These are phyloP conservation scores for Papiliotrema nemorosa DNA, from an alignment of 1,284 basidiomycete genomes.

Conservation along the genomic window DNA sequence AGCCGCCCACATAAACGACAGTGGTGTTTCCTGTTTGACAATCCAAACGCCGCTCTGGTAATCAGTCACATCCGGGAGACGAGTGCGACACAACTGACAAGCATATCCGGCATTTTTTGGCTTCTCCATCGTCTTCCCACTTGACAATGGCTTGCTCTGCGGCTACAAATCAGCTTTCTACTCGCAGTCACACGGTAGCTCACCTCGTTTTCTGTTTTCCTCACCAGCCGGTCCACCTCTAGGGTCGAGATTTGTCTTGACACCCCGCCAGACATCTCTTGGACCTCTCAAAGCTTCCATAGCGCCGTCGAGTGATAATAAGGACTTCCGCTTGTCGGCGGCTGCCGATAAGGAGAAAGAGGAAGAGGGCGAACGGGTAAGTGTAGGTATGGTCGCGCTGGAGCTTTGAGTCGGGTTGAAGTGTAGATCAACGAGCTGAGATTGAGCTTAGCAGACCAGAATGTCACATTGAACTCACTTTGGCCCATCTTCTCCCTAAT, in stretches of 20 bases:
- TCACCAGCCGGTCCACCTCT: constrained; percentile 56
- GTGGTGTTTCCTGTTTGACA: constrained; percentile 94
- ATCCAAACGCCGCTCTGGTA: constrained; percentile 69
- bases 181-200: not conserved
- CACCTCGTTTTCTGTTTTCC: constrained; percentile 45
- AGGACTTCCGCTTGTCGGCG: constrained; percentile 21
- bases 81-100: constrained; percentile 53
- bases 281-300: constrained; percentile 42
- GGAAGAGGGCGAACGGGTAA: constrained; percentile 29
- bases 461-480: constrained; percentile 47
- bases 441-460: not conserved
- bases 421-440: constrained; percentile 67
- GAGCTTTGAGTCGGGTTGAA: constrained; percentile 56
- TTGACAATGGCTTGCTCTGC: constrained; percentile 90
- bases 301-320: constrained; percentile 31
- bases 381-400: constrained; percentile 7
- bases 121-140: constrained; percentile 81
- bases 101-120: constrained; percentile 80
- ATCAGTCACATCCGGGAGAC: not conserved
- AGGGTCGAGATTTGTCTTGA: constrained; percentile 45
- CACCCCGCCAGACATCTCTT: constrained; percentile 45
- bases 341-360: constrained; percentile 23
- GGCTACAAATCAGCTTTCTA: constrained; percentile 49
- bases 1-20: constrained; percentile 91
- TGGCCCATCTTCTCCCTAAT: constrained; percentile 74